phyloP scores from a whole-genome alignment of 805 yeast genomes.

The Spathaspora arborariae region DNA sequence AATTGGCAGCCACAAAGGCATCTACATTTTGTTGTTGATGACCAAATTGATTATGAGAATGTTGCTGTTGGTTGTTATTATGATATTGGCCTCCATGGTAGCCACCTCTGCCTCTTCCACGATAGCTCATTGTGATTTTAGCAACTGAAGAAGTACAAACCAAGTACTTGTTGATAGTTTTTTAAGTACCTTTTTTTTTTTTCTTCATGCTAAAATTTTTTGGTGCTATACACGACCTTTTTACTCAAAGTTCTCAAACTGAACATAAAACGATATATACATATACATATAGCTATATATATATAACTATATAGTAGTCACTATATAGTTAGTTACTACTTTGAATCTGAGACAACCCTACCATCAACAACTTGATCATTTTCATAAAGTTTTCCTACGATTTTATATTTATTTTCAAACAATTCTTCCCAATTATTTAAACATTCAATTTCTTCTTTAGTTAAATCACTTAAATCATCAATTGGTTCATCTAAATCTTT shows the following conservation, averaged over 20 bases:
- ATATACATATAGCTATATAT: too few species aligned
- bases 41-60: slow-evolving; percentile 5
- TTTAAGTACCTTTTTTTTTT: background rate
- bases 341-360: background rate
- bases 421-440: slow-evolving; percentile 83
- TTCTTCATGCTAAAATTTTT: too few species aligned
- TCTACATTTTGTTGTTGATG: slow-evolving; percentile 20
- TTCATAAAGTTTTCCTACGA: slow-evolving; percentile 63
- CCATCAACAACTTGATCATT: slow-evolving; percentile 5
- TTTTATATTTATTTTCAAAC: slow-evolving; percentile 76
- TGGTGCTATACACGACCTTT: background rate
- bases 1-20: slow-evolving; percentile 27
- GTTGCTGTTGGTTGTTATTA: slow-evolving; percentile 10
- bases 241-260: background rate
- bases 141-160: background rate
- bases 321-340: background rate
- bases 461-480: slow-evolving; percentile 64
- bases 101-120: slow-evolving; percentile 36
- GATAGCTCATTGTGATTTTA: slow-evolving; percentile 27
- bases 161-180: background rate
- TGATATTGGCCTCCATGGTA: slow-evolving; percentile 12
- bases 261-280: too few species aligned
- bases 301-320: background rate
- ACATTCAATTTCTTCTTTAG: slow-evolving; percentile 56
- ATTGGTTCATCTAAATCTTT: slow-evolving; percentile 73